Evolutionary conservation across 768 basidiomycete genomes (phyloP).

Genomic region (Termitomyces sp.): DNA sequence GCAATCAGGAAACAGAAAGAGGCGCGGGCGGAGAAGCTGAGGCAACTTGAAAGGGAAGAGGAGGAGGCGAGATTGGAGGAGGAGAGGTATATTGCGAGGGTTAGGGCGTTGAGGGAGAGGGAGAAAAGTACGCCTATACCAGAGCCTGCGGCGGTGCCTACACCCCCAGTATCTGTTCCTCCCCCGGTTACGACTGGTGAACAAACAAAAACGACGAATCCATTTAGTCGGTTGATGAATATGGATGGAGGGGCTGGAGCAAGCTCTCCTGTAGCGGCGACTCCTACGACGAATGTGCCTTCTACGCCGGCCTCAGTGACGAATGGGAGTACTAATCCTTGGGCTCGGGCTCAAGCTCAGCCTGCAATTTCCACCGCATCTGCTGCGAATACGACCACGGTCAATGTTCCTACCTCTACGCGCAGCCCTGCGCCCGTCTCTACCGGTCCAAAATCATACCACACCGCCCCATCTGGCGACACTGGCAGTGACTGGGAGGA

Average conservation of each 20-base stretch:
- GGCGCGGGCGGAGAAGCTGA: slow-evolving; percentile 63
- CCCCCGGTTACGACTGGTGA: slow-evolving; percentile 2
- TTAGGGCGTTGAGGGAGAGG: slow-evolving; percentile 32
- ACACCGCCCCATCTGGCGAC: slow-evolving; percentile 48
- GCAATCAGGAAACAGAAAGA: slow-evolving; percentile 66
- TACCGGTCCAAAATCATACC: slow-evolving; percentile 38
- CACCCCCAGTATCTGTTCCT: slow-evolving; percentile 14
- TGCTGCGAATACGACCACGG: too few relatives aligned
- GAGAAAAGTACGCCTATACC: slow-evolving; percentile 20
- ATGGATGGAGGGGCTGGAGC: slow-evolving; percentile 32
- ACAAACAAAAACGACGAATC: slow-evolving; percentile 60
- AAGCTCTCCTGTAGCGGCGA: background rate
- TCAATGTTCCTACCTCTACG: slow-evolving; percentile 34
- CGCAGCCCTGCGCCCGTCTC: slow-evolving; percentile 34
- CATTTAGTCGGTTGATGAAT: slow-evolving; percentile 62
- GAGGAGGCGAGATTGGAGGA: slow-evolving; percentile 41
- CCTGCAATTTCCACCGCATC: slow-evolving; percentile 12
- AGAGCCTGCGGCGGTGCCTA: slow-evolving; percentile 1
- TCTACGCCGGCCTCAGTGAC: slow-evolving; percentile 11
- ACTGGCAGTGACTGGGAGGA: slow-evolving; percentile 82
- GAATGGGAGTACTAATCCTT: slow-evolving; percentile 66
- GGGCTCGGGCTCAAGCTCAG: slow-evolving; percentile 26
- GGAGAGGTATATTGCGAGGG: slow-evolving; percentile 30
- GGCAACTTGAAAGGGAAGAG: slow-evolving; percentile 52
- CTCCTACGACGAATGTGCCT: background rate